Evolutionary conservation across 2,329 filamentous ascomycete genomes (phyloP).

Genomic region (Paraphaeosphaeria minitans): DNA sequence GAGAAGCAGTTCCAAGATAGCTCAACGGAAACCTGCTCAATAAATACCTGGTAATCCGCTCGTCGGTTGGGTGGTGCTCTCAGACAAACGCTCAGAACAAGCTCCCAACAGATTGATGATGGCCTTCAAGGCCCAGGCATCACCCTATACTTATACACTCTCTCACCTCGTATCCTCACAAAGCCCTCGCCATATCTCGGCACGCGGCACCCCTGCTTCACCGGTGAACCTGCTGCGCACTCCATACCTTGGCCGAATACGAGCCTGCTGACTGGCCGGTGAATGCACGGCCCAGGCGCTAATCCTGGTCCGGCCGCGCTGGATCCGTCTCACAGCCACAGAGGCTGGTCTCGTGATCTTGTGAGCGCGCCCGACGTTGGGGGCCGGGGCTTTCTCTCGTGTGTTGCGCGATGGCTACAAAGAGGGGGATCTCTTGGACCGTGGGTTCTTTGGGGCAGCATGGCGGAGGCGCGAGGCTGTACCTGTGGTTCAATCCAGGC

Average conservation of each 20-base stretch:
- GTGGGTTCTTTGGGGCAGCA: no score
- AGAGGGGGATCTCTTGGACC: not conserved
- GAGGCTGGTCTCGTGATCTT: not conserved
- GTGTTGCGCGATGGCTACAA: not conserved
- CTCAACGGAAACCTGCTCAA: not conserved
- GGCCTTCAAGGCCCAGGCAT: not conserved
- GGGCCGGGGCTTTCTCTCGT: not conserved
- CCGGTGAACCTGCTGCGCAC: slow-evolving; percentile 9
- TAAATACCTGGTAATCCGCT: not conserved
- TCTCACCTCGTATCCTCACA: not conserved
- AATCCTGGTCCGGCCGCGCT: not conserved
- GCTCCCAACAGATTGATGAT: not conserved
- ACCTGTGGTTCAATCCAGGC: not conserved
- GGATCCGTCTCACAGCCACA: not conserved
- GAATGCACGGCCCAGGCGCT: slow-evolving; percentile 8
- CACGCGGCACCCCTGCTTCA: not conserved
- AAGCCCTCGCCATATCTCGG: not conserved
- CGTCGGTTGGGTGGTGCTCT: not conserved
- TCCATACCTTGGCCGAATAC: not conserved
- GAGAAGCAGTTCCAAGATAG: not conserved
- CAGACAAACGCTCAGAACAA: not conserved
- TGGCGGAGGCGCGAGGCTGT: no score
- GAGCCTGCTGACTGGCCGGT: not conserved
- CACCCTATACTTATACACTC: slow-evolving; percentile 9
- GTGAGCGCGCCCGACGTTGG: not conserved